These are phyloP conservation scores for Cymodocea nodosa DNA, from an alignment of 116 monocot species.

Conservation along the genomic window DNA sequence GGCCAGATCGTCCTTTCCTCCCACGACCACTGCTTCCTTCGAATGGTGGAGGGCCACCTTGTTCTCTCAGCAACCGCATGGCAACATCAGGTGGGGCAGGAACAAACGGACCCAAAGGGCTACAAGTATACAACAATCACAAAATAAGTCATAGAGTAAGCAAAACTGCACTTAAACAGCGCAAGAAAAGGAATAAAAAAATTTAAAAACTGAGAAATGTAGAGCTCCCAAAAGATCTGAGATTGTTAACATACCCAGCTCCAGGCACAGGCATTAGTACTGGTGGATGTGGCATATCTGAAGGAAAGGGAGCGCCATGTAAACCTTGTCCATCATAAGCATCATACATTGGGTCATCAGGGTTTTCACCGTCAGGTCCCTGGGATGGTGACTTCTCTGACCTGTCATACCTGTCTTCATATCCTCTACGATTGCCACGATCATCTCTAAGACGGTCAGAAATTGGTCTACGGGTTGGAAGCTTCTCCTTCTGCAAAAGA, in stretches of 20 bases:
- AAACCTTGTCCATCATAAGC: constrained; percentile 56
- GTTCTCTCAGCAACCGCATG: constrained; percentile 92
- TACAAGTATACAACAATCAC: constrained; percentile 9
- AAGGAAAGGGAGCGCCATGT: constrained; percentile 55
- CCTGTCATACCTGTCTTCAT: constrained; percentile 42
- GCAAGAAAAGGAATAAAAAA: not conserved
- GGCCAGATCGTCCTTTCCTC: constrained; percentile 51
- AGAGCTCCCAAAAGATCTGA: not conserved
- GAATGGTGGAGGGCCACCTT: constrained; percentile 61
- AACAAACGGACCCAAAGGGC: constrained; percentile 91
- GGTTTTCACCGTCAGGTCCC: constrained; percentile 28
- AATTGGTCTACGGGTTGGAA: constrained; percentile 37
- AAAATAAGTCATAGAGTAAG: not conserved
- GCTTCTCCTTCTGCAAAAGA: constrained; percentile 36
- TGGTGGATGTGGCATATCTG: constrained; percentile 79
- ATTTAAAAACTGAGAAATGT: not conserved
- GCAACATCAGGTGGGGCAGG: constrained; percentile 97
- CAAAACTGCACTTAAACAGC: not conserved
- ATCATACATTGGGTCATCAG: constrained; percentile 55
- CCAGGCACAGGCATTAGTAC: constrained; percentile 98
- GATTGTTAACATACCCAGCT: constrained; percentile 57
- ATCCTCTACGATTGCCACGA: constrained; percentile 62
- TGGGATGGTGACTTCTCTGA: constrained; percentile 37
- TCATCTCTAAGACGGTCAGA: constrained; percentile 77
- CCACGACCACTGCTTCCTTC: constrained; percentile 61